Conservation (phyloP, 2,329 filamentous ascomycete genomes). For the Fusarium sp. region DNA sequence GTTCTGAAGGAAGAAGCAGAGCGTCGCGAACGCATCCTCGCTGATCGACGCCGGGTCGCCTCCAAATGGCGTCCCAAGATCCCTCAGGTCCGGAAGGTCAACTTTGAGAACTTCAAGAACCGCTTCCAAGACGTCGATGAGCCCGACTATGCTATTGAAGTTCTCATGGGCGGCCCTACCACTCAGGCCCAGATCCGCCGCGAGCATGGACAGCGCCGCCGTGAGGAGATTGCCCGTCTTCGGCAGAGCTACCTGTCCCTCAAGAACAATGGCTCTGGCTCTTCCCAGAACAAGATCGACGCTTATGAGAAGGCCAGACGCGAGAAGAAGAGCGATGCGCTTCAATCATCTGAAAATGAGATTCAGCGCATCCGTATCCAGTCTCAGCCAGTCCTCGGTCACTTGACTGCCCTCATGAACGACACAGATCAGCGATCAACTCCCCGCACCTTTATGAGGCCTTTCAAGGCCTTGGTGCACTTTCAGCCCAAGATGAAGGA, state of each 20-base stretch:
- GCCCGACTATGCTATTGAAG: conserved; percentile 55
- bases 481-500: conserved; percentile 57
- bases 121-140: conserved; percentile 51
- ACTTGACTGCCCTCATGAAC: conserved; percentile 52
- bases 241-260: conserved; percentile 47
- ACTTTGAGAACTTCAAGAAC: conserved; percentile 60
- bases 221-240: conserved; percentile 51
- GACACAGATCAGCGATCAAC: conserved; percentile 51
- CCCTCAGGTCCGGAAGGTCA: conserved; percentile 54
- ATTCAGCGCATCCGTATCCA: conserved; percentile 56
- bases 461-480: conserved; percentile 56
- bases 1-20: conserved; percentile 52
- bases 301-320: conserved; percentile 35
- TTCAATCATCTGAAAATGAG: conserved; percentile 37
- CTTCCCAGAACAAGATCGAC: conserved; percentile 16
- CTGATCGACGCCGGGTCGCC: conserved; percentile 50
- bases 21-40: conserved; percentile 52
- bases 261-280: background rate
- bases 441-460: conserved; percentile 55
- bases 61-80: conserved; percentile 57
- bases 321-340: conserved; percentile 42
- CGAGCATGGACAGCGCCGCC: conserved; percentile 51
- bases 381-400: conserved; percentile 54
- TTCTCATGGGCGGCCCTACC: conserved; percentile 51
- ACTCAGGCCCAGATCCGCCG: conserved; percentile 54